A percentile compares a stretch with the other conserved stretches of the same genome.
Evolutionary conservation across 208 protist species (phyloP).

Genomic region (Cochliopodium minus): DNA sequence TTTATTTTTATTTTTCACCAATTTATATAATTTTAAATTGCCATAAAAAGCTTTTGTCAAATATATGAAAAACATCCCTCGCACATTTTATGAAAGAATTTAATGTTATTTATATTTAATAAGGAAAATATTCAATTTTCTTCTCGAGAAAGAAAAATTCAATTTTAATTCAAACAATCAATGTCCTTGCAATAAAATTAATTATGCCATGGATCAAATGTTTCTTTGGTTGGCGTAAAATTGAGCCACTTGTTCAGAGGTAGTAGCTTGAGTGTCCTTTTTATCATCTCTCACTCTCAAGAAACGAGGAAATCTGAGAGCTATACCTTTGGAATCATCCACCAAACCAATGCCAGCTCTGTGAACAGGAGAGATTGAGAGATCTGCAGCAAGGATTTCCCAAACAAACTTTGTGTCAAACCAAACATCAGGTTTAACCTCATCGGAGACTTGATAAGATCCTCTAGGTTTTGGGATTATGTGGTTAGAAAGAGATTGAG

Average conservation of each 20-base stretch:
- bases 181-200: too few species aligned
- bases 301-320: slow-evolving; percentile 94
- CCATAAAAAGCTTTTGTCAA: too few species aligned
- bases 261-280: slow-evolving; percentile 64
- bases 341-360: slow-evolving; percentile 68
- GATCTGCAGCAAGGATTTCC: slow-evolving; percentile 93
- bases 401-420: slow-evolving; percentile 82
- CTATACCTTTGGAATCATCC: slow-evolving; percentile 68
- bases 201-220: too few species aligned
- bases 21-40: too few species aligned
- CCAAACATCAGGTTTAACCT: slow-evolving; percentile 79
- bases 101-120: too few species aligned
- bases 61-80: too few species aligned
- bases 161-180: too few species aligned
- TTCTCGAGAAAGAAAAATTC: too few species aligned
- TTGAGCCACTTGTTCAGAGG: slow-evolving; percentile 62
- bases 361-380: slow-evolving; percentile 89
- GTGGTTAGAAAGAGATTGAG: slow-evolving; percentile 29
- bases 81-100: too few species aligned
- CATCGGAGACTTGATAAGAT: slow-evolving; percentile 46
- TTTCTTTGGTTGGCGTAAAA: slow-evolving; percentile 52
- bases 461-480: slow-evolving; percentile 38
- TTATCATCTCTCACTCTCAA: slow-evolving; percentile 95
- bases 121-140: too few species aligned
- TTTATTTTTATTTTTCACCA: too few species aligned